Percentiles rank a stretch among this genome's conserved stretches.
phyloP scores from a whole-genome alignment of 768 basidiomycete species.

The Lentinula boryana region DNA sequence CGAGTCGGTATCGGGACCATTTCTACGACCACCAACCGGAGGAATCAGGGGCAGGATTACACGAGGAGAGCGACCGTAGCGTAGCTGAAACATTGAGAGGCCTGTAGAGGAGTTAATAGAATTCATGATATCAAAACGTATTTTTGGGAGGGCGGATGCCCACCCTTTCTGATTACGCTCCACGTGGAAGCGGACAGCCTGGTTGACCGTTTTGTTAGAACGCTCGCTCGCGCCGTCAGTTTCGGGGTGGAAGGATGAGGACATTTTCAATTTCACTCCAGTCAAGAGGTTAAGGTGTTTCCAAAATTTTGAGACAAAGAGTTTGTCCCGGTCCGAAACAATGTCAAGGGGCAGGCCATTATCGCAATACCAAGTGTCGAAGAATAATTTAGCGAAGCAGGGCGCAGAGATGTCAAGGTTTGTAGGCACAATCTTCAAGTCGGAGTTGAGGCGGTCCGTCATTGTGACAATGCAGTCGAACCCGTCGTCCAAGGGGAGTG shows the following conservation, averaged over 20 bases:
- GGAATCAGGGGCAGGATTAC: slow-evolving; percentile 11
- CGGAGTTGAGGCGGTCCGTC: slow-evolving; percentile 12
- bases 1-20: not conserved
- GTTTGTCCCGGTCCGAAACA: too few species aligned
- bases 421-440: slow-evolving; percentile 14
- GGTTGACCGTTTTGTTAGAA: slow-evolving; percentile 6
- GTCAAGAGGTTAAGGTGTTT: too few species aligned
- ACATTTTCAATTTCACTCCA: slow-evolving; percentile 14
- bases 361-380: too few species aligned
- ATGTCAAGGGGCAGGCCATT: too few species aligned
- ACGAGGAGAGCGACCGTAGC: slow-evolving; percentile 9
- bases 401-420: too few species aligned
- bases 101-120: slow-evolving; percentile 11
- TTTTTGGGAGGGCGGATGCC: slow-evolving; percentile 10
- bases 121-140: slow-evolving; percentile 18
- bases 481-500: slow-evolving; percentile 14
- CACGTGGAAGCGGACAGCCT: slow-evolving; percentile 14
- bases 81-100: slow-evolving; percentile 16
- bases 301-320: too few species aligned
- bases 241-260: slow-evolving; percentile 27
- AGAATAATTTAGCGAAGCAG: too few species aligned
- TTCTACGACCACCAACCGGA: too few species aligned
- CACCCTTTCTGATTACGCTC: slow-evolving; percentile 18
- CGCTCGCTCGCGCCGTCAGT: slow-evolving; percentile 24
- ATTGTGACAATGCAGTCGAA: slow-evolving; percentile 15